Percentiles rank a stretch among this genome's conserved stretches.
Conservation (phyloP, 305 asterid species). For the Fraxinus platypoda region DNA sequence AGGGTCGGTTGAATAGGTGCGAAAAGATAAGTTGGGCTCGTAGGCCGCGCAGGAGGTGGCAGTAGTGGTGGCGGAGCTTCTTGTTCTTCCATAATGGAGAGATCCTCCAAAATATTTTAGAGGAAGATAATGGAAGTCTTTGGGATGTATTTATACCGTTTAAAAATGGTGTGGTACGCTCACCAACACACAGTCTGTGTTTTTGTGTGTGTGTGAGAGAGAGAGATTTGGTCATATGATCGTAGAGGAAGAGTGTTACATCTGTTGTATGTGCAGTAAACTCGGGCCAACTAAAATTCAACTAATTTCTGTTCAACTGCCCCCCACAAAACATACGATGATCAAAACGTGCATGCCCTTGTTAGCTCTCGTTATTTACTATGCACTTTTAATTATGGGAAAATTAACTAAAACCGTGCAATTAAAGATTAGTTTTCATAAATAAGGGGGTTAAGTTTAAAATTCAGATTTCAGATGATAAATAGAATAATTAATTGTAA, state of each 20-base stretch:
- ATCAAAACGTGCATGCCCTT: slow-evolving; percentile 24
- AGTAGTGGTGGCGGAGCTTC: slow-evolving; percentile 9
- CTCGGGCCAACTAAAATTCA: slow-evolving; percentile 49
- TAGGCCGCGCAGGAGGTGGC: neutral
- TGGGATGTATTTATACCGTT: slow-evolving; percentile 6
- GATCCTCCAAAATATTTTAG: slow-evolving; percentile 19
- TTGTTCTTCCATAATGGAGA: slow-evolving; percentile 27
- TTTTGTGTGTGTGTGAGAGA: neutral
- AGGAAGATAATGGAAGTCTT: slow-evolving; percentile 12
- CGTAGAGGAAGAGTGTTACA: neutral
- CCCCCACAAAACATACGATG: neutral
- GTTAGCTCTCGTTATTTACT: slow-evolving; percentile 31
- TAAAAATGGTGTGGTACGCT: neutral
- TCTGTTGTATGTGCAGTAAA: slow-evolving; percentile 15
- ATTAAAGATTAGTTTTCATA: no score
- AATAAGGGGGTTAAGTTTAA: no score
- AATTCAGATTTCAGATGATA: no score
- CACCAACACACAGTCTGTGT: slow-evolving; percentile 1
- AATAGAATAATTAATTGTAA: neutral
- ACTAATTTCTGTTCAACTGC: slow-evolving; percentile 54
- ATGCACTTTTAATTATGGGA: neutral
- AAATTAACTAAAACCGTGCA: no score
- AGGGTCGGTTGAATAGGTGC: neutral
- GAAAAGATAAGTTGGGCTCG: slow-evolving; percentile 1
- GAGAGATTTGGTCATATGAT: neutral